phyloP scores from a whole-genome alignment of 257 asterid species.

The Lavandula angustifolia region DNA sequence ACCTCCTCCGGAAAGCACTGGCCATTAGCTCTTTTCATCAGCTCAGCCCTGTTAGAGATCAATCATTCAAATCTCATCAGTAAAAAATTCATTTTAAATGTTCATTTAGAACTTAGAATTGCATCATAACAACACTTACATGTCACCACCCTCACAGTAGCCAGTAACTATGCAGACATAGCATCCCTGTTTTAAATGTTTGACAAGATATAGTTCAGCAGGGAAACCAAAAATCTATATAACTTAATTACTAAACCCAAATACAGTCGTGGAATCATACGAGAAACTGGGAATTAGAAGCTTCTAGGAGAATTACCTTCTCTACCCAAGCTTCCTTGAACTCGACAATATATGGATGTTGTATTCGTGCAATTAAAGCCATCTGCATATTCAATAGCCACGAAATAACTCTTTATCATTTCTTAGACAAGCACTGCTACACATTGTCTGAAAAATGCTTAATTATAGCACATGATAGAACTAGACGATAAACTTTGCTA shows the following conservation, averaged over 20 bases:
- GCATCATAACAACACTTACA: slow-evolving; percentile 56
- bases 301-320: slow-evolving; percentile 60
- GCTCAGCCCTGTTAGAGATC: slow-evolving; percentile 74
- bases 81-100: not conserved
- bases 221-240: not conserved
- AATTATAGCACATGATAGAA: slow-evolving; percentile 2
- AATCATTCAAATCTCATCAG: slow-evolving; percentile 25
- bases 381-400: slow-evolving; percentile 55
- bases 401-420: slow-evolving; percentile 8
- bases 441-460: not conserved
- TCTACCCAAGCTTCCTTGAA: slow-evolving; percentile 99
- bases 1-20: slow-evolving; percentile 98
- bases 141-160: slow-evolving; percentile 98
- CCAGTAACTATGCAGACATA: slow-evolving; percentile 98
- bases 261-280: slow-evolving; percentile 3
- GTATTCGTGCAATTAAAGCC: slow-evolving; percentile 92
- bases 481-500: not conserved
- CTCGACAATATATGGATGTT: slow-evolving; percentile 91
- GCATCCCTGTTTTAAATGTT: slow-evolving; percentile 71
- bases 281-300: not conserved
- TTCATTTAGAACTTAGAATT: not conserved
- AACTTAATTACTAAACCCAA: slow-evolving; percentile 5
- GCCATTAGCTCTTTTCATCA: slow-evolving; percentile 88
- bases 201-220: slow-evolving; percentile 26
- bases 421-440: slow-evolving; percentile 19